These are phyloP conservation scores for Phyllosticta paracitricarpa DNA, from an alignment of 2,329 filamentous ascomycete genomes.

Conservation along the genomic window DNA sequence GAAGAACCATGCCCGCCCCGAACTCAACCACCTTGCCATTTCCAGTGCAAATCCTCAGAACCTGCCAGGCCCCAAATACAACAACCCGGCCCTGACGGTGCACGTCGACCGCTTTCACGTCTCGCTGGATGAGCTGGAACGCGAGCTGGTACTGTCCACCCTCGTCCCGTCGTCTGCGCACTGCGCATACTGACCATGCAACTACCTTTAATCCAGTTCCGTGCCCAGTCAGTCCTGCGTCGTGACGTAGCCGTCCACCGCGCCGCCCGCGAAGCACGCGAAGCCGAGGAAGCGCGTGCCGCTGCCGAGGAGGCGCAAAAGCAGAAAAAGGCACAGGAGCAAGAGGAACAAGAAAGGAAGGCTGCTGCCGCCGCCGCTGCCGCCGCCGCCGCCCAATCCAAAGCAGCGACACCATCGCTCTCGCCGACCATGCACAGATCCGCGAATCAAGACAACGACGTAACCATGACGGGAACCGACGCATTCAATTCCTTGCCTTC, in stretches of 20 bases:
- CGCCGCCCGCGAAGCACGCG: slow-evolving; percentile 25
- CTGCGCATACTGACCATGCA: neutral
- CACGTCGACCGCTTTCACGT: slow-evolving; percentile 38
- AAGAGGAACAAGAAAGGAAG: neutral
- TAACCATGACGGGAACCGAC: neutral
- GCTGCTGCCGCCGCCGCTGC: neutral
- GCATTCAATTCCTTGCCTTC: neutral
- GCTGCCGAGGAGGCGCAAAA: slow-evolving; percentile 13
- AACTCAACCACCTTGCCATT: slow-evolving; percentile 24
- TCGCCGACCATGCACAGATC: slow-evolving; percentile 9
- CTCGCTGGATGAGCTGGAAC: slow-evolving; percentile 42
- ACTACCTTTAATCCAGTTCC: slow-evolving; percentile 9
- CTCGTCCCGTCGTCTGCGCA: neutral
- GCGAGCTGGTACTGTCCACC: slow-evolving; percentile 29
- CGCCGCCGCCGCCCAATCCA: neutral
- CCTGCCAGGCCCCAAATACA: slow-evolving; percentile 32
- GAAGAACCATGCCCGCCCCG: slow-evolving; percentile 9
- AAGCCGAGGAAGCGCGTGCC: slow-evolving; percentile 13
- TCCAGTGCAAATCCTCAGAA: slow-evolving; percentile 33
- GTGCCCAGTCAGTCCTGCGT: slow-evolving; percentile 25
- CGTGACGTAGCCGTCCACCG: slow-evolving; percentile 27
- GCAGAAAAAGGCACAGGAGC: slow-evolving; percentile 15
- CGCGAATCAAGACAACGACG: slow-evolving; percentile 3
- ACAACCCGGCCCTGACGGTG: slow-evolving; percentile 30
- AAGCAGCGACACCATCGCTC: slow-evolving; percentile 16